Base-by-base conservation (phyloP, 78 protist species). In the Anaeramoeba ignava region DNA sequence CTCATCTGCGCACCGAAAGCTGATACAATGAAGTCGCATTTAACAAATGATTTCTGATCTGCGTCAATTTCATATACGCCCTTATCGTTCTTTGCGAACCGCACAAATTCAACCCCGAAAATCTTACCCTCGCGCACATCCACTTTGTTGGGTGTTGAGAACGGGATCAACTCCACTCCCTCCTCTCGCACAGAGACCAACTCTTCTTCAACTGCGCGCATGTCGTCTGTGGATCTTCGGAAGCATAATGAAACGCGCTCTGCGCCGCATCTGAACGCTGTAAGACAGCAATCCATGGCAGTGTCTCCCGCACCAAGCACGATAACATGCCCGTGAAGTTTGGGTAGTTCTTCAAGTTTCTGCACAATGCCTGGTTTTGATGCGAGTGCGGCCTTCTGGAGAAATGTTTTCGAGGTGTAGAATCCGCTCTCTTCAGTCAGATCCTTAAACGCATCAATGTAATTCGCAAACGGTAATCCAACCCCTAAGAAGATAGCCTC, bases 271-370 rank as follows among this genome's bases (percentile, higher is more conserved):
- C 73, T 90, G 83, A 93, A 86, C 1, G 99, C 99, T 33, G 93
- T 84, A 38, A 93, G 92, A 23, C 97, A 96, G 85, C 97, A 94
- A 88, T 97, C 99, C 39, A 94, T 85, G 2, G 99, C 97, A 0
- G 98, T 93, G 85, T 97, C 98, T 33, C 99, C 99, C 2, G 98
- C 98, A 40, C 99, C 99, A 41, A 95, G 84, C 0, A 97, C 97
- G 40, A 95, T 83, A 34, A 93, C 97, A 3, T 79, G 78, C 33
- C 73, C 17, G 8, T 17, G 36, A 54, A 54, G 73, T 8, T 54
- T 54, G 8, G 73, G 73, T 54, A 54, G 17, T 54, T 54, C 17
- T 54, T 8, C 36, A 54, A 54, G 8, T 27, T 54, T 54, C 17
- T 54, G 36, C 36, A 54, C 73, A 8, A 54, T 54, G 8, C 17